Evolutionary conservation across 257 asterid genomes (phyloP).

Genomic region (Ophiorrhiza pumila): DNA sequence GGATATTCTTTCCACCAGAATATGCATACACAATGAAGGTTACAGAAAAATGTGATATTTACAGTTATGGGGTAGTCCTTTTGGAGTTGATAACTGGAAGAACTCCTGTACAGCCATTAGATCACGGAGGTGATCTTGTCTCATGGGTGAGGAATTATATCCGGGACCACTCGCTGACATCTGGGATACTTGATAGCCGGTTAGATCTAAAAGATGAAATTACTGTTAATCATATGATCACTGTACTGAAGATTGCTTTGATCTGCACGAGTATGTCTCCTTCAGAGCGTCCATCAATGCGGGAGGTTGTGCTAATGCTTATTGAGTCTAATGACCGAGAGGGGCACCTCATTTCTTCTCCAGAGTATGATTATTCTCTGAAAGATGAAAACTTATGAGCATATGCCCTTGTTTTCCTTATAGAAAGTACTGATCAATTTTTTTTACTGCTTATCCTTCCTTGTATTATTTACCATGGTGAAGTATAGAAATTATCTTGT

Average conservation of each 20-base stretch:
- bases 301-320: slow-evolving; percentile 81
- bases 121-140: slow-evolving; percentile 87
- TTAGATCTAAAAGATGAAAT: slow-evolving; percentile 46
- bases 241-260: slow-evolving; percentile 67
- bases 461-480: slow-evolving; percentile 22
- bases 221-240: slow-evolving; percentile 64
- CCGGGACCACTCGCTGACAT: slow-evolving; percentile 50
- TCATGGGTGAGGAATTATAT: slow-evolving; percentile 58
- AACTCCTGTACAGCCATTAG: slow-evolving; percentile 86
- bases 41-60: slow-evolving; percentile 81
- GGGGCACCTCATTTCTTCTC: slow-evolving; percentile 46
- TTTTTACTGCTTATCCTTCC: slow-evolving; percentile 32
- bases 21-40: slow-evolving; percentile 94
- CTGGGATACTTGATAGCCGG: slow-evolving; percentile 64
- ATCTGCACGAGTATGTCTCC: slow-evolving; percentile 80
- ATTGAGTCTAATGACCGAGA: slow-evolving; percentile 68
- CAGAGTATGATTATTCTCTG: slow-evolving; percentile 37
- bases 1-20: slow-evolving; percentile 40
- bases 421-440: slow-evolving; percentile 17
- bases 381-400: slow-evolving; percentile 41
- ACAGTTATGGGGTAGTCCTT: slow-evolving; percentile 88
- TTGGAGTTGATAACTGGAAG: slow-evolving; percentile 81
- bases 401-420: slow-evolving; percentile 26
- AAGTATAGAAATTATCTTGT: slow-evolving; percentile 36
- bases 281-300: slow-evolving; percentile 74